A percentile compares a stretch with the other conserved stretches of the same genome.
phyloP scores from a whole-genome alignment of 768 basidiomycete genomes.

The Nidula microcarpa region DNA sequence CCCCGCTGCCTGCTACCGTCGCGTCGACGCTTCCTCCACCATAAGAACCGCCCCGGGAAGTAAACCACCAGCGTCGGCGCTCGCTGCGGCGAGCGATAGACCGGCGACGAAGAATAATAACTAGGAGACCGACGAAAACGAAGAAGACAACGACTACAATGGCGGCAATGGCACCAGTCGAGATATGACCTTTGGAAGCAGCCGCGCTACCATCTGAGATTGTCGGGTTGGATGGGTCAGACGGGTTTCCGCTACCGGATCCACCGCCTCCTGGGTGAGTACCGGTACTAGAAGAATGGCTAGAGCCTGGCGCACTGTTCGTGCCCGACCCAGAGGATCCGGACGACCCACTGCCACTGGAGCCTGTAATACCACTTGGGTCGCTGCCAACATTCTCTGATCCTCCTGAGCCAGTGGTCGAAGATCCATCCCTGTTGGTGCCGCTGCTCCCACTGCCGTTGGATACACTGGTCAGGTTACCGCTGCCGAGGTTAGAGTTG shows the following conservation, averaged over 20 bases:
- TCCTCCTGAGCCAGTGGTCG: neutral
- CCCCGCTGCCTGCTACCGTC: constrained; percentile 2
- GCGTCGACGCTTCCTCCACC: constrained; percentile 16
- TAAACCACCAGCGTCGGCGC: constrained; percentile 44
- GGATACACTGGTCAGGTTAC: neutral
- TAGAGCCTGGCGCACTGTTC: too few species aligned
- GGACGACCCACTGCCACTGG: neutral
- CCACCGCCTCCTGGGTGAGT: constrained; percentile 1
- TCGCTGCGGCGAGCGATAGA: constrained; percentile 36
- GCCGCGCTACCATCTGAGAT: constrained; percentile 6
- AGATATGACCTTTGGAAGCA: constrained; percentile 25
- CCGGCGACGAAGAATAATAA: constrained; percentile 47
- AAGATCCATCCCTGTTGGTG: neutral
- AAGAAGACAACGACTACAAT: constrained; percentile 33
- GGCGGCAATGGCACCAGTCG: constrained; percentile 45
- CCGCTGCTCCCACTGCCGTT: neutral
- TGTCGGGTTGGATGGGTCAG: constrained; percentile 2
- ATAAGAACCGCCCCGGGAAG: constrained; percentile 16
- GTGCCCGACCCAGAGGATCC: too few species aligned
- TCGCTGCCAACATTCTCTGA: constrained; percentile 1
- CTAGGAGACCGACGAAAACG: constrained; percentile 23
- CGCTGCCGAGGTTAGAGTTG: neutral
- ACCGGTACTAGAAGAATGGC: neutral
- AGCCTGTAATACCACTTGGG: constrained; percentile 2
- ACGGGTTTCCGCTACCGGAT: neutral